A percentile compares a stretch with the other conserved stretches of the same genome.
These are phyloP conservation scores for Linum usitatissimum DNA, from an alignment of 345 rosid species.

Conservation along the genomic window DNA sequence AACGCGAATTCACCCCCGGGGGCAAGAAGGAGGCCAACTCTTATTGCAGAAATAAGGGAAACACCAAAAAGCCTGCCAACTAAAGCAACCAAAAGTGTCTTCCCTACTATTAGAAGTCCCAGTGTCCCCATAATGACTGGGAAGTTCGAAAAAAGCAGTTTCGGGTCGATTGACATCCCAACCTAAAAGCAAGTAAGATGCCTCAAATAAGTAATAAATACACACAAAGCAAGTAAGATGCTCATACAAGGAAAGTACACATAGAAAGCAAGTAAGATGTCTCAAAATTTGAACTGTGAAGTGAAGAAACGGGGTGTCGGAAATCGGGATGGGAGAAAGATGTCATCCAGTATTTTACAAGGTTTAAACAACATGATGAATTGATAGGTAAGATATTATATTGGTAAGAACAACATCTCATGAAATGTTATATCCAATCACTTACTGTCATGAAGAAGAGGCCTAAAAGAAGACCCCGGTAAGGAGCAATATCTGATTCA, in stretches of 20 bases:
- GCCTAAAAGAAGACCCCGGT: conserved; percentile 93
- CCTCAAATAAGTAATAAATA: not conserved
- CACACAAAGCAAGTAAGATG: not conserved
- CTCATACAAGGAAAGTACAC: not conserved
- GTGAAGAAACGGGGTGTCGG: not conserved
- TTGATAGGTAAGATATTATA: not conserved
- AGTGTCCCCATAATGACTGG: conserved; percentile 70
- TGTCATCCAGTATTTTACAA: not conserved
- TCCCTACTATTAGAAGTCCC: conserved; percentile 82
- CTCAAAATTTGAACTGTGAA: too few relatives aligned
- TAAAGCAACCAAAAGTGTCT: conserved; percentile 60
- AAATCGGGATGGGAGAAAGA: not conserved
- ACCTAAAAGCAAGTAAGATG: conserved; percentile 48
- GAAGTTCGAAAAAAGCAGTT: conserved; percentile 79
- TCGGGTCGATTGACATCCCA: conserved; percentile 99
- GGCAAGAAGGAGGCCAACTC: conserved; percentile 94
- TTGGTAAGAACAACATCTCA: not conserved
- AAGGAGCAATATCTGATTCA: conserved; percentile 99
- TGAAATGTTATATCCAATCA: conserved; percentile 8
- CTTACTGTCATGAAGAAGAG: conserved; percentile 99
- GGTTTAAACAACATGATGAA: not conserved
- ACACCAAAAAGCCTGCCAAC: conserved; percentile 81
- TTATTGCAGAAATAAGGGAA: conserved; percentile 73
- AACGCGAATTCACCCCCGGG: conserved; percentile 99
- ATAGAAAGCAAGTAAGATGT: not conserved